Percentiles rank a stretch among this genome's conserved stretches.
Evolutionary conservation across 805 yeast genomes (phyloP).

Genomic region (Candida oleophila): DNA sequence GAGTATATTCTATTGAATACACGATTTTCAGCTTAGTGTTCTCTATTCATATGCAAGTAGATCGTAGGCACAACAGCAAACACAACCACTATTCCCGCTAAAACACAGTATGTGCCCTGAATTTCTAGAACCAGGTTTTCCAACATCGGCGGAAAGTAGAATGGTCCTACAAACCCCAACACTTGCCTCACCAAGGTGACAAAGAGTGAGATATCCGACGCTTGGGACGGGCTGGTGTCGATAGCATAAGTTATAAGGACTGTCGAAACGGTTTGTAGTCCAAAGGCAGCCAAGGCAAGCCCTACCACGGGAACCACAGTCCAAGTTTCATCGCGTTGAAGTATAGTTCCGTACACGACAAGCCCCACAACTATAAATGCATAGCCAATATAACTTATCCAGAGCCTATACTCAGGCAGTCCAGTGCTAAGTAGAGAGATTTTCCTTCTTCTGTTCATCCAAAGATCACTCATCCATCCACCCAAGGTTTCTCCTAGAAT

Average conservation of each 20-base stretch:
- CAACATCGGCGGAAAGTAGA: slow-evolving; percentile 25
- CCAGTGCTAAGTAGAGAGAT: neutral
- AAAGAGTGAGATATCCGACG: slow-evolving; percentile 21
- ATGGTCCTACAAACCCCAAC: slow-evolving; percentile 26
- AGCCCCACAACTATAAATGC: slow-evolving; percentile 17
- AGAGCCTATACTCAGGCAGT: slow-evolving; percentile 15
- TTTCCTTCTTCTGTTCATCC: slow-evolving; percentile 14
- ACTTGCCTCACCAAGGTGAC: slow-evolving; percentile 19
- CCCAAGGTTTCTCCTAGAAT: slow-evolving; percentile 21
- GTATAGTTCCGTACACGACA: slow-evolving; percentile 18
- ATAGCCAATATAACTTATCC: slow-evolving; percentile 22
- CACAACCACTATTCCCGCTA: slow-evolving; percentile 10
- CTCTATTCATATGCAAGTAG: neutral
- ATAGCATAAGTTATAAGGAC: slow-evolving; percentile 19
- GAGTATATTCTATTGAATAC: neutral
- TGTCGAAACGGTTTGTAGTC: slow-evolving; percentile 22
- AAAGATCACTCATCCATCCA: slow-evolving; percentile 22
- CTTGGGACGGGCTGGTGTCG: slow-evolving; percentile 13
- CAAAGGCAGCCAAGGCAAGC: slow-evolving; percentile 18
- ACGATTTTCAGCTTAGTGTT: no score
- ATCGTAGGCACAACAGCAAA: slow-evolving; percentile 5
- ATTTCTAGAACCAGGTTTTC: slow-evolving; percentile 13
- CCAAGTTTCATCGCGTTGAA: slow-evolving; percentile 16
- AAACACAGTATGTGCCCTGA: slow-evolving; percentile 10
- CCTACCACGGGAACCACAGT: slow-evolving; percentile 22